These are phyloP conservation scores for Babesia sp. DNA, from an alignment of 169 alveolate genomes.

Conservation along the genomic window DNA sequence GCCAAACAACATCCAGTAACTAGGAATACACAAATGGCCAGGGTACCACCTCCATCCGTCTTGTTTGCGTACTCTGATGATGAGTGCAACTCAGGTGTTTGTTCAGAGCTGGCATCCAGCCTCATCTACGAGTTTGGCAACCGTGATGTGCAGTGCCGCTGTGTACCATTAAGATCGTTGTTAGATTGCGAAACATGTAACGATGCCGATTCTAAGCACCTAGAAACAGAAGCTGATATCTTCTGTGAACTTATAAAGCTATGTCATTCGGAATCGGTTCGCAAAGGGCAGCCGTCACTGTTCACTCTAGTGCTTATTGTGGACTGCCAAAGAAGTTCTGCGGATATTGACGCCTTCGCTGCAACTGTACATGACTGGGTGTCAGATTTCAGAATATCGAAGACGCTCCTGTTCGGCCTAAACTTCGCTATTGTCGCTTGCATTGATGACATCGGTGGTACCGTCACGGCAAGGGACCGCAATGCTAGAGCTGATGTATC, in stretches of 20 bases:
- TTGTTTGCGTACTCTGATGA: conserved; percentile 1
- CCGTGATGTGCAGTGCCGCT: conserved; percentile 20
- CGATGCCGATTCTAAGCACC: not conserved
- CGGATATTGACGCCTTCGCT: not conserved
- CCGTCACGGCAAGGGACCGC: not conserved
- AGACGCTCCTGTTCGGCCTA: conserved; percentile 4
- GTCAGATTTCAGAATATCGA: conserved; percentile 45
- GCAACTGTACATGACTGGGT: conserved; percentile 44
- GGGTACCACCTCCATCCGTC: not conserved
- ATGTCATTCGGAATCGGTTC: not conserved
- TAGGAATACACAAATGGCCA: not conserved
- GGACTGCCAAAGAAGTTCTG: conserved; percentile 9
- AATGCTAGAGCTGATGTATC: not conserved
- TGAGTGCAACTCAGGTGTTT: not conserved
- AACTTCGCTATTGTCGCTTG: conserved; percentile 13
- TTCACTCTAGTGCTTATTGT: conserved; percentile 33
- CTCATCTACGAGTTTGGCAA: conserved; percentile 16
- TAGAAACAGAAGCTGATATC: not conserved
- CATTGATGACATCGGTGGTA: not conserved
- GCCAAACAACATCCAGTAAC: not conserved
- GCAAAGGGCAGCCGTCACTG: not conserved
- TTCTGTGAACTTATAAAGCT: conserved; percentile 3
- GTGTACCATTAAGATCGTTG: conserved; percentile 2
- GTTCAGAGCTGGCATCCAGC: conserved; percentile 6
- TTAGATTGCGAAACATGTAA: not conserved